phyloP scores from a whole-genome alignment of 345 rosid genomes.

The Sapria himalayana region DNA sequence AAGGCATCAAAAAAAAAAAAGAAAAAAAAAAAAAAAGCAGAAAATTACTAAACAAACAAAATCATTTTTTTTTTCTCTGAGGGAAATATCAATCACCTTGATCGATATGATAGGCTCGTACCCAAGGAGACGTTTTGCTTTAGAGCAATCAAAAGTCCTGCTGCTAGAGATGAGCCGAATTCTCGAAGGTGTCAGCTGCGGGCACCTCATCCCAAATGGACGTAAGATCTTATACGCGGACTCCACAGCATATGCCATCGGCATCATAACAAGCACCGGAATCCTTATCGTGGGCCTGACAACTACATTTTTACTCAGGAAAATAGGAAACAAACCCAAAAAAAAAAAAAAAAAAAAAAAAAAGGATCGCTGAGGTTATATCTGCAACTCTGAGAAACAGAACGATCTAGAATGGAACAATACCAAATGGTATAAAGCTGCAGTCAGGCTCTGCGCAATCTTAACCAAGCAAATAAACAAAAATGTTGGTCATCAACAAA shows the following conservation, averaged over 20 bases:
- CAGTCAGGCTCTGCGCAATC: too few species aligned
- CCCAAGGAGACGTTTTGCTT: constrained; percentile 73
- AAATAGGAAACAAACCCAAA: constrained; percentile 2
- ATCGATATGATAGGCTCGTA: constrained; percentile 55
- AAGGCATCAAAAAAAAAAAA: neutral
- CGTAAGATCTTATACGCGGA: constrained; percentile 41
- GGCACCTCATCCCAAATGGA: constrained; percentile 76
- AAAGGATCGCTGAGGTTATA: too few species aligned
- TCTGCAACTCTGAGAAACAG: too few species aligned
- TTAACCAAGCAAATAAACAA: too few species aligned
- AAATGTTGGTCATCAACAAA: too few species aligned
- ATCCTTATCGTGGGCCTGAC: constrained; percentile 82
- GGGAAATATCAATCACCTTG: constrained; percentile 31
- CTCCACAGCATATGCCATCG: constrained; percentile 60
- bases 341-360: too few species aligned
- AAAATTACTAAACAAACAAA: neutral
- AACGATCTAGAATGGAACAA: too few species aligned
- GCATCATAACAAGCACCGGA: constrained; percentile 60
- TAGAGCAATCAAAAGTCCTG: constrained; percentile 52
- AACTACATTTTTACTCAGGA: constrained; percentile 8
- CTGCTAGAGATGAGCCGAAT: constrained; percentile 65
- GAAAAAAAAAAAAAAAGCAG: constrained; percentile 2
- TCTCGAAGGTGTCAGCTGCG: constrained; percentile 81
- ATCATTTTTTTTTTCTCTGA: neutral
- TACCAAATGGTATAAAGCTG: too few species aligned